Evolutionary conservation across 2,329 filamentous ascomycete species (phyloP), one percentile per base, ranked within the genome.

Genomic region (Claviceps digitariae): DNA sequence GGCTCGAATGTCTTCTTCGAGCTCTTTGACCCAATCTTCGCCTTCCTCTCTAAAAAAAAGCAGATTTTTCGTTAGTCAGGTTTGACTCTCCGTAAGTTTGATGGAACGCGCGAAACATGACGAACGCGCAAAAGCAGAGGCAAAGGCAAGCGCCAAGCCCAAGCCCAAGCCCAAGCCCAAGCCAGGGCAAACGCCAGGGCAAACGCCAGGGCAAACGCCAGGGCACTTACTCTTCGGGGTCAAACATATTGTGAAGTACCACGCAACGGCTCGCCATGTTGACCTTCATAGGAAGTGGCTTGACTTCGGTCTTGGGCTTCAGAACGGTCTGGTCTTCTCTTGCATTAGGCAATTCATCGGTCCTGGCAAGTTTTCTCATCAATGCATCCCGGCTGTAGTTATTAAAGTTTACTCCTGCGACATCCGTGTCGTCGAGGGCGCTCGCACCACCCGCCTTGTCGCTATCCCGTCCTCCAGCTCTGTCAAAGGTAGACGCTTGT

Each of bases 391-490:
- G 88, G 77, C 89, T 95, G 76, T 95, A 96, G 72, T 96, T 96
- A 79, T 90, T 95, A 85, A 97, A 97, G 74, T 97, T 97, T 71
- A 98, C 91, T 66, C 93, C 93, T 51, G 87, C 89, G 67, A 98
- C 93, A 69, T 98, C 93, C 57, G 90, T 95, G 67, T 98, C 93
- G 72, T 98, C 93, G 51, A 98, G 77, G 63, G 93, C 93, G 73
- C 90, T 95, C 50, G 91, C 91, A 62, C 90, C 90, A 56, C 87
- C 87, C 47, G 87, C 81, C 71, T 96, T 95, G 64, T 95, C 89
- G 67, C 84, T 88, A 64, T 95, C 89, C 63, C 90, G 84, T 60
- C 86, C 88, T 60, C 89, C 87, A 55, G 90, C 87, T 64, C 91
- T 87, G 69, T 97, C 93, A 66, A 96, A 97, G 62, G 85, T 87